These are phyloP conservation scores for Trichophyton equinum DNA, from an alignment of 2,329 filamentous ascomycete genomes.

Conservation along the genomic window DNA sequence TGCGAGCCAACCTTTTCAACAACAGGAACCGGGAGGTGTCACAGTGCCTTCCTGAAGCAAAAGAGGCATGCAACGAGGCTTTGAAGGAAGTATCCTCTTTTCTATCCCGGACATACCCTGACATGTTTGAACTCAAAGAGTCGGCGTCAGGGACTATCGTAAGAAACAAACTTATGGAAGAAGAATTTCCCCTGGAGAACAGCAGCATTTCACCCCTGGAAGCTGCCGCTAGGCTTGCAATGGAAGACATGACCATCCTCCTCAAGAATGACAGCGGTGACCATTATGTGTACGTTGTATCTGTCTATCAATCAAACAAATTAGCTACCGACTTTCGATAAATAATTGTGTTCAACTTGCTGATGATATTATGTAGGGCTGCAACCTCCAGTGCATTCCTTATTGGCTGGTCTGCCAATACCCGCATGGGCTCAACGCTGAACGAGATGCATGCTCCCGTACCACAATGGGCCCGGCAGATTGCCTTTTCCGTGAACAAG, in stretches of 20 bases:
- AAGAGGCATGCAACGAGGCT: conserved; percentile 37
- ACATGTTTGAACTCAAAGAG: conserved; percentile 29
- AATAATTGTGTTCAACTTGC: neutral
- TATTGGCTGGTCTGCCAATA: conserved; percentile 39
- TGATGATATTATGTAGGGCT: conserved; percentile 21
- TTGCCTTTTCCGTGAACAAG: conserved; percentile 33
- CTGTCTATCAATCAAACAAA: neutral
- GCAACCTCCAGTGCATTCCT: conserved; percentile 43
- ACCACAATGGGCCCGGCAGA: conserved; percentile 39
- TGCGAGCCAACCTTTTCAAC: conserved; percentile 31
- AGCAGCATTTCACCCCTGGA: conserved; percentile 36
- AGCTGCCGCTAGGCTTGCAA: conserved; percentile 37
- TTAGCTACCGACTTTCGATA: neutral
- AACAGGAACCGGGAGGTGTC: conserved; percentile 32
- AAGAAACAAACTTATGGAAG: conserved; percentile 34
- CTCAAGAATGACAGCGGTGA: conserved; percentile 35
- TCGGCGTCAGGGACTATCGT: conserved; percentile 21
- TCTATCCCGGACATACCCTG: conserved; percentile 33
- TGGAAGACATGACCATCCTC: conserved; percentile 42
- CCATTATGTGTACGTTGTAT: conserved; percentile 34
- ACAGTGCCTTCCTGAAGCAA: conserved; percentile 33
- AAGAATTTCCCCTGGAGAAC: conserved; percentile 28
- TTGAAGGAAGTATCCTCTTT: conserved; percentile 36
- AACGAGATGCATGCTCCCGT: conserved; percentile 37
- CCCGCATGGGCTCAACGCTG: conserved; percentile 39